Evolutionary conservation across 2,329 filamentous ascomycete species (phyloP), one percentile per base, ranked within the genome.

Genomic region (Stemphylium lycopersici): DNA sequence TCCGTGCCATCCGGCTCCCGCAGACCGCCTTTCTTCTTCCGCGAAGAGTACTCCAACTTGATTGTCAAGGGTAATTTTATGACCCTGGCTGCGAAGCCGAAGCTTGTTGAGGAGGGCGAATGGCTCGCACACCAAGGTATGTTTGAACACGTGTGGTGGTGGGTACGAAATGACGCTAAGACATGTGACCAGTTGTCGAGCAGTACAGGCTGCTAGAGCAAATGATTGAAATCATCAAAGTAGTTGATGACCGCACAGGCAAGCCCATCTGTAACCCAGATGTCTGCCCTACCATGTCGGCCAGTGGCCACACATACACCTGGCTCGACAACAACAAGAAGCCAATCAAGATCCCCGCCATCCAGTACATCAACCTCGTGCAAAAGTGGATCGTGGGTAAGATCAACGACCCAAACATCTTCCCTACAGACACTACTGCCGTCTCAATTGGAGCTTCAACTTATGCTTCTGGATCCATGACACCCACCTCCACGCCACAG

Each of bases 21-120:
- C 55, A 88, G 88, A 55, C 83, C 85, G 36, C 90, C 90, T 13
- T 79, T 90, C 57, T 92, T 90, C 86, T 85, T 92, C 68, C 88
- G 90, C 69, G 83, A 88, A 51, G 79, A 86, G 58, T 89, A 90
- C 72, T 88, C 90, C 49, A 90, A 89, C 72, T 87, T 96, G 70
- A 96, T 96, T 62, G 93, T 97, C 70, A 96, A 93, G 80, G 93
- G 93, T 55, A 98, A 97, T 79, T 97, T 98, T 74, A 91, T 96
- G 88, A 97, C 93, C 10, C 79, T 98, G 55, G 96, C 93, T 68
- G 91, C 92, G 44, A 89, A 93, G 71, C 93, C 93, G 18, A 93
- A 93, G 80, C 93, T 95, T 52, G 90, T 97, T 40, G 93, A 97
- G 70, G 87, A 91, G 72, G 93, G 91, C 63, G 93, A 98, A 77